Conservation (phyloP, 164 flowering plant species). For the Aristolochia californica region DNA sequence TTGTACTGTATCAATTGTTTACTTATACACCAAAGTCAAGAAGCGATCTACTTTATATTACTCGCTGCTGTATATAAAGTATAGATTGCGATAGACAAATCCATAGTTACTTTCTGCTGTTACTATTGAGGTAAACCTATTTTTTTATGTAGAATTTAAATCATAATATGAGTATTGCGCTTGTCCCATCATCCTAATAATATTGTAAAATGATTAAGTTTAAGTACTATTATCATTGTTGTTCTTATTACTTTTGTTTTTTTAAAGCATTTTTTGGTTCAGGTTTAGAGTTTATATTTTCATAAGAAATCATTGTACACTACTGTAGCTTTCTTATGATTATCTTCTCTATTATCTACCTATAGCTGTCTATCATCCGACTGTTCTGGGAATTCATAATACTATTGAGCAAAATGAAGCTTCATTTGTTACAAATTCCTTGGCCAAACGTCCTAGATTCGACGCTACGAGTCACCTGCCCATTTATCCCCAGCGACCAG, state of each 20-base stretch:
- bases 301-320: slow-evolving; percentile 19
- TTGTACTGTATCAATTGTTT: no score
- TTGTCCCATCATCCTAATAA: not conserved
- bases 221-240: not conserved
- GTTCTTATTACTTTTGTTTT: not conserved
- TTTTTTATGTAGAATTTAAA: not conserved
- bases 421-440: slow-evolving; percentile 63
- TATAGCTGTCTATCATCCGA: slow-evolving; percentile 81
- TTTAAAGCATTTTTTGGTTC: slow-evolving; percentile 1
- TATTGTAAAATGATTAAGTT: not conserved
- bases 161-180: not conserved
- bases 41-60: no score
- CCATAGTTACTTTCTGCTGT: no score
- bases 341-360: slow-evolving; percentile 48
- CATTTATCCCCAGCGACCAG: slow-evolving; percentile 95
- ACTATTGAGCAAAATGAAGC: slow-evolving; percentile 81
- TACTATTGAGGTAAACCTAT: no score
- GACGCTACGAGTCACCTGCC: slow-evolving; percentile 77
- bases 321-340: slow-evolving; percentile 31
- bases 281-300: slow-evolving; percentile 5
- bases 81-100: no score
- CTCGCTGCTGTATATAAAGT: no score
- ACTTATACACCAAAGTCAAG: no score
- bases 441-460: slow-evolving; percentile 82
- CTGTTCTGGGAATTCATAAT: slow-evolving; percentile 62